A percentile compares a stretch with the other conserved stretches of the same genome.
phyloP scores from a whole-genome alignment of 805 yeast species.

The Candida gorgasii region DNA sequence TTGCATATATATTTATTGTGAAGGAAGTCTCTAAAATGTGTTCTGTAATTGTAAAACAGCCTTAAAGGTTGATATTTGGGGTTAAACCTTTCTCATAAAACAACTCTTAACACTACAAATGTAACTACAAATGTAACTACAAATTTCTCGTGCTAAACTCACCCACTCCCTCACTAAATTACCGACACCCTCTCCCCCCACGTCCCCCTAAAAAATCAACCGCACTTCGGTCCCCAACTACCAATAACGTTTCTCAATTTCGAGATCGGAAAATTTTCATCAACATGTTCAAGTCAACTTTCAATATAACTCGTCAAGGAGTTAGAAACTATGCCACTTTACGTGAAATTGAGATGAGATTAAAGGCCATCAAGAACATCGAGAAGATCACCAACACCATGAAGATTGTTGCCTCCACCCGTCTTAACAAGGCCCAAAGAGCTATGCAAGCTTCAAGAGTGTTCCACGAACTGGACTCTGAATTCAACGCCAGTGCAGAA shows the following conservation, averaged over 20 bases:
- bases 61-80: no score
- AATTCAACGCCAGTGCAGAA: slow-evolving; percentile 80
- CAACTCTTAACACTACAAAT: not conserved
- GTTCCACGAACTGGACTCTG: slow-evolving; percentile 76
- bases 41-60: no score
- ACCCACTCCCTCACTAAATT: not conserved
- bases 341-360: slow-evolving; percentile 97
- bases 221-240: not conserved
- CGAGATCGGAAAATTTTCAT: slow-evolving; percentile 9
- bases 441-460: slow-evolving; percentile 88
- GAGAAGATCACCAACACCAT: slow-evolving; percentile 99
- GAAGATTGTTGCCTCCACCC: slow-evolving; percentile 98
- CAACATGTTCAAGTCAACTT: slow-evolving; percentile 8
- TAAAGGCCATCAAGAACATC: slow-evolving; percentile 97
- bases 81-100: not conserved
- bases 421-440: slow-evolving; percentile 92
- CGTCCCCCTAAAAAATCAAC: not conserved
- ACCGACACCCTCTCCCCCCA: not conserved
- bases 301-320: slow-evolving; percentile 26
- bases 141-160: no score
- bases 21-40: no score
- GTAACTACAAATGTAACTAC: no score
- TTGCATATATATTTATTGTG: no score
- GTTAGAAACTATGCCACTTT: slow-evolving; percentile 92
- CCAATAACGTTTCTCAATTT: slow-evolving; percentile 8